Evolutionary conservation across 805 yeast genomes (phyloP).

Genomic region (Barnettozyma sucrosica): DNA sequence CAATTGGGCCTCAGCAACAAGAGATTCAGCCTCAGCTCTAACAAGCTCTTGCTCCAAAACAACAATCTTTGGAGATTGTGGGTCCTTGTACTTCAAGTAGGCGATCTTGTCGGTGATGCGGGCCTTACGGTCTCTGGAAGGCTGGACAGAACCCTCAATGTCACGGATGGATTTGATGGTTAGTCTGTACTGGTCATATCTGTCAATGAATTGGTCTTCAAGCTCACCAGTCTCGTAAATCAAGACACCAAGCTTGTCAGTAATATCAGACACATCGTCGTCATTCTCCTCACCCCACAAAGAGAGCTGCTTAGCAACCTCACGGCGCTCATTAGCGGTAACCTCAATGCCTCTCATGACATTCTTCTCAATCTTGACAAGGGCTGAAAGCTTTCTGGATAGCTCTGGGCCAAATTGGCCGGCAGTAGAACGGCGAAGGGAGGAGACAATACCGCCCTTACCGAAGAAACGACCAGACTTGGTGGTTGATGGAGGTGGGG

Average conservation of each 20-base stretch:
- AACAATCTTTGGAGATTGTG: constrained; percentile 91
- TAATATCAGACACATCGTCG: constrained; percentile 93
- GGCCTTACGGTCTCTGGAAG: constrained; percentile 96
- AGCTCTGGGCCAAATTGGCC: constrained; percentile 94
- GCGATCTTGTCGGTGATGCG: constrained; percentile 97
- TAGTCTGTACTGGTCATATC: constrained; percentile 96
- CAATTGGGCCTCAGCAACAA: constrained; percentile 98
- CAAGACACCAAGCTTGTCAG: constrained; percentile 94
- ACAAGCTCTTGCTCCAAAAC: constrained; percentile 97
- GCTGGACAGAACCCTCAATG: constrained; percentile 97
- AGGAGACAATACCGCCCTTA: constrained; percentile 58
- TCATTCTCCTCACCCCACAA: constrained; percentile 98
- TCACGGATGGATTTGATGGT: constrained; percentile 91
- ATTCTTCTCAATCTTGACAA: constrained; percentile 94
- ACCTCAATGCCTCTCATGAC: constrained; percentile 91
- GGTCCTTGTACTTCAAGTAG: constrained; percentile 95
- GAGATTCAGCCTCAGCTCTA: constrained; percentile 97
- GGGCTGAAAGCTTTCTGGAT: constrained; percentile 83
- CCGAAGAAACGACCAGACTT: constrained; percentile 66
- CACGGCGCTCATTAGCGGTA: constrained; percentile 89
- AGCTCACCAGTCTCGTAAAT: constrained; percentile 95
- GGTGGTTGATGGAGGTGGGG: constrained; percentile 76
- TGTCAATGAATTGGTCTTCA: constrained; percentile 97
- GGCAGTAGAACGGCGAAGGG: constrained; percentile 77
- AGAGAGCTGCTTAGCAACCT: constrained; percentile 95